Evolutionary conservation across 805 yeast genomes (phyloP), one percentile per base, ranked within the genome.

Genomic region (Lachancea kluyveri): DNA sequence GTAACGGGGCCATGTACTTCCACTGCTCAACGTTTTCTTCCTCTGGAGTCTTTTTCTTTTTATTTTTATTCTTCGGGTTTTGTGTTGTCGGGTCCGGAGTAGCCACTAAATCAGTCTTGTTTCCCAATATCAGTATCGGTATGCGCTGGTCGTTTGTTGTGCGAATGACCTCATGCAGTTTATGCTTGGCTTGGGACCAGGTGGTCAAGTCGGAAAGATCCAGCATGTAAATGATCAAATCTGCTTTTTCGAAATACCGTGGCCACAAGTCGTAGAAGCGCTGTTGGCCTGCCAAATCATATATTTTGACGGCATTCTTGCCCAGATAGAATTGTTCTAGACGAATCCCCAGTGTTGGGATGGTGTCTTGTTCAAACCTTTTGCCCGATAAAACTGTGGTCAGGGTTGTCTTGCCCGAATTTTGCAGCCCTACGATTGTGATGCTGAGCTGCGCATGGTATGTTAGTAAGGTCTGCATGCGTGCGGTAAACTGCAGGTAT

Each of bases 211-310:
- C 51, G 25, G 48, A 42, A n/a, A 46, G 34, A 28, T 46, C 51
- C 21, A 46, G 29, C 41, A 46, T 36, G 40, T 37, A 46, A 11
- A 46, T 39, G 8, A 46, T 37, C 11, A 46, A 37, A 24, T 46
- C 51, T 8, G 39, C 47, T 27, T 39, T 41, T 13, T 34, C 40
- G 23, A 46, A 42, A 30, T 44, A 43, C 10, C 45, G 27, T 9
- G 43, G 39, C 51, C 51, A 46, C 14, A 44, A 29, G 17, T 45
- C 37, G 17, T 46, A 47, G 28, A 46, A 46, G 25, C 51, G 40
- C 6, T 39, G 31, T 27, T 46, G 51, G 10, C 51, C 51, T 6
- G 42, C 48, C 24, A 46, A 35, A 21, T 46, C 50, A 28, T 40
- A 46, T 12, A 46, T 31, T 10, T 33, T 42, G 14, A 46, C 26